A percentile compares a stretch with the other conserved stretches of the same genome.
Evolutionary conservation across 306 rosid species (phyloP).

Genomic region (Biancaea sappan): DNA sequence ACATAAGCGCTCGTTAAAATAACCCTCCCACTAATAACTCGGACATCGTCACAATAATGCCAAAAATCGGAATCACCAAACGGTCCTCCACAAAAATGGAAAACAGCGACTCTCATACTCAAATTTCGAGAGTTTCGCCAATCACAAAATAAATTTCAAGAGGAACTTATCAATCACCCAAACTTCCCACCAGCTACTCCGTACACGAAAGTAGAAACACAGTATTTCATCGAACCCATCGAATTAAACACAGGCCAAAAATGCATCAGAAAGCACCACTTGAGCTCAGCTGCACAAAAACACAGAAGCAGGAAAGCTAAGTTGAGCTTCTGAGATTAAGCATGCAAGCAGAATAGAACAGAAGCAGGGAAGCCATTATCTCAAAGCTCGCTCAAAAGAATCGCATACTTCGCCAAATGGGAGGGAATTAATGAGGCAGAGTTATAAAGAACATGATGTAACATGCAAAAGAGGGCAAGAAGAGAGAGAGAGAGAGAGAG

Average conservation of each 20-base stretch:
- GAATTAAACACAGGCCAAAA: too few species aligned
- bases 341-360: constrained; percentile 13
- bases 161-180: constrained; percentile 33
- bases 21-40: constrained; percentile 34
- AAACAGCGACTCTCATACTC: constrained; percentile 41
- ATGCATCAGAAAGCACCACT: constrained; percentile 33
- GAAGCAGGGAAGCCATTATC: constrained; percentile 30
- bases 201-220: constrained; percentile 23
- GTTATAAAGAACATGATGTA: constrained; percentile 37
- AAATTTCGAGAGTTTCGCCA: constrained; percentile 35
- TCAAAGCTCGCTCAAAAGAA: constrained; percentile 35
- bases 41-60: constrained; percentile 38
- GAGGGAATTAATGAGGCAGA: constrained; percentile 38
- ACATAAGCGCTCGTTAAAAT: too few species aligned
- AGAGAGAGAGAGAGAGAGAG: background rate
- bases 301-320: background rate
- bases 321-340: background rate
- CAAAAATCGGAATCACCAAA: constrained; percentile 39
- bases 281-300: constrained; percentile 21
- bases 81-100: constrained; percentile 17
- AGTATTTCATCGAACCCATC: constrained; percentile 32
- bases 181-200: constrained; percentile 33
- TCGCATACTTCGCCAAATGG: constrained; percentile 31
- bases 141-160: constrained; percentile 34
- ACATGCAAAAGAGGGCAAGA: constrained; percentile 35